Evolutionary conservation across 306 rosid genomes (phyloP), one percentile per base, ranked within the genome.

Genomic region (Potentilla sterilis): DNA sequence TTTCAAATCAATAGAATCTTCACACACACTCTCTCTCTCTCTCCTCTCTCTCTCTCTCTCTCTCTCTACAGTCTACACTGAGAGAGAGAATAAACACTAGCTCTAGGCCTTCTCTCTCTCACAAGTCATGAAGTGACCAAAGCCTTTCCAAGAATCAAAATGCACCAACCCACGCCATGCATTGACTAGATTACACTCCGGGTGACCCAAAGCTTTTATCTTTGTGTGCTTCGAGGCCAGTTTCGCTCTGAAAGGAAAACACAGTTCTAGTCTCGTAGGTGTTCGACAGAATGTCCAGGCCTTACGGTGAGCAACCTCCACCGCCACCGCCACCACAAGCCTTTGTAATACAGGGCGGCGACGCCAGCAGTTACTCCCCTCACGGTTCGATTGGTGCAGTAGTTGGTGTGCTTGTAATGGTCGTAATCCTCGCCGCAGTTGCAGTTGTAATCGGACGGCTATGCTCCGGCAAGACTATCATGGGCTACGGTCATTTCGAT

Each of bases 401-500:
- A 2, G 58, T 88, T 38, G 92, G 83, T 7, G 87, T 86, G 70
- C 78, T 88, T 2, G 40, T 86, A 0, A 85, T 78, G 65, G 71
- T 88, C 1, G 78, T 84, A 15, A 77, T 86, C 47, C 66, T 88
- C 81, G 87, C 88, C 0, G 35, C 72, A 22, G 52, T 82, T 61
- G 88, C 92, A 0, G 88, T 84, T 7, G 82, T 86, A 82, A 84
- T 88, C 68, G 92, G 92, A 74, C 79, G 88, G 78, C 66, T 88
- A 5, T 86, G 88, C 61, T 88, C 90, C 0, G 87, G 90, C 34
- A 88, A 79, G 81, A 85, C 79, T 48, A 76, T 89, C 38, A 86
- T 88, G 94, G 96, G 98, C 1, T 85, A 88, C 61, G 91, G 92
- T 4, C 85, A 92, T 52, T 92, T 76, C 47, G 92, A 92, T 41